Percentiles rank a stretch among this genome's conserved stretches.
Evolutionary conservation across 2,329 filamentous ascomycete species (phyloP).

Genomic region (Talaromyces sp.): DNA sequence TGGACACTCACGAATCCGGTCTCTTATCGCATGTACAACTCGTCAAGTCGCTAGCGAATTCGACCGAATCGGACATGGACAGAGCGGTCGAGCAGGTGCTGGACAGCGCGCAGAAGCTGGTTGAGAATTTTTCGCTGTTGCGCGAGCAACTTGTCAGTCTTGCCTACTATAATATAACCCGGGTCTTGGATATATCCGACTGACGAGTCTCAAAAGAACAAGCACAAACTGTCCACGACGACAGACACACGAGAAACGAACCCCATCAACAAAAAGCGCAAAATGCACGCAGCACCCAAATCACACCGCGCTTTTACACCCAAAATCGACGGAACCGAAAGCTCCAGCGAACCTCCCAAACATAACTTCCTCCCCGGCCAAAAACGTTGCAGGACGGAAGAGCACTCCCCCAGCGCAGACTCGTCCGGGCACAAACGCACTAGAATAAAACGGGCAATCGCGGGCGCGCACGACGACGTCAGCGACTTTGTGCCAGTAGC

Average conservation of each 20-base stretch:
- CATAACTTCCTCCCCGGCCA: background rate
- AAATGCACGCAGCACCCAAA: background rate
- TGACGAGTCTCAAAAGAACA: background rate
- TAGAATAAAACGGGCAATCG: conserved; percentile 14
- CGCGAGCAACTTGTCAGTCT: conserved; percentile 30
- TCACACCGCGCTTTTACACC: background rate
- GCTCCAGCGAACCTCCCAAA: background rate
- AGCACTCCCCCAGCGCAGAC: background rate
- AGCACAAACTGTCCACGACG: background rate
- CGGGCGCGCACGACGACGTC: conserved; percentile 20
- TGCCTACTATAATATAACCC: background rate
- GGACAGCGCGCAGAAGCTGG: conserved; percentile 32
- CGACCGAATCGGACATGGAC: conserved; percentile 22
- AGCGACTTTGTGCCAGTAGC: conserved; percentile 17
- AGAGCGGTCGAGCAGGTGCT: conserved; percentile 30
- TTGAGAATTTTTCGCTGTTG: conserved; percentile 30
- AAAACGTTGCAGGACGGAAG: background rate
- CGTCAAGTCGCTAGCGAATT: conserved; percentile 27
- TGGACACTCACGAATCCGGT: conserved; percentile 21
- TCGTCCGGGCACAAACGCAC: conserved; percentile 14
- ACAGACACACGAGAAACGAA: background rate
- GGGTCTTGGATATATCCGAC: background rate
- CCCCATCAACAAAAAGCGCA: background rate
- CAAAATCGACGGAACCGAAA: background rate
- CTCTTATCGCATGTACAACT: conserved; percentile 35